Evolutionary conservation across 2,329 filamentous ascomycete species (phyloP).

Genomic region (Fusarium odoratissimum): DNA sequence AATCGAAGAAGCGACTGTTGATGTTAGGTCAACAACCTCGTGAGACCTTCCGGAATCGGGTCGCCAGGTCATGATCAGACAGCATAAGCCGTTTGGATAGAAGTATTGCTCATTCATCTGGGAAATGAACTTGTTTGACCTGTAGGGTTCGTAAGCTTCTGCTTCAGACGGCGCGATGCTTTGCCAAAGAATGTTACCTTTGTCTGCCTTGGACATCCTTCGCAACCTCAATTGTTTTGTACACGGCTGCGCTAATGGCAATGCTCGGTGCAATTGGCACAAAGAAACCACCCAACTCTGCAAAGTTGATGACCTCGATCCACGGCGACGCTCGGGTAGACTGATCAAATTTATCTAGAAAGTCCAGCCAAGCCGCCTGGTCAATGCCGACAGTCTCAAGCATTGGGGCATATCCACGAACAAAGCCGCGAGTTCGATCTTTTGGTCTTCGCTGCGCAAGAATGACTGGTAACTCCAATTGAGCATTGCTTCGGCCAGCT

Average conservation of each 20-base stretch:
- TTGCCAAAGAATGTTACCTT: not conserved
- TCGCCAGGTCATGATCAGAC: slow-evolving; percentile 63
- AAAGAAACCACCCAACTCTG: slow-evolving; percentile 10
- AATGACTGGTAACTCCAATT: slow-evolving; percentile 3
- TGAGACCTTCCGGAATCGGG: slow-evolving; percentile 48
- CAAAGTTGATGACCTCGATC: slow-evolving; percentile 21
- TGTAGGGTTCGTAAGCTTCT: not conserved
- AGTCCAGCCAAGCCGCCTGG: slow-evolving; percentile 13
- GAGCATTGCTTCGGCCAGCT: not conserved
- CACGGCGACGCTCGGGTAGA: slow-evolving; percentile 3
- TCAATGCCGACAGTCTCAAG: slow-evolving; percentile 5
- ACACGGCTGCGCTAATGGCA: slow-evolving; percentile 11
- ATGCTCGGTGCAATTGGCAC: slow-evolving; percentile 12
- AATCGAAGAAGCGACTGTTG: not conserved
- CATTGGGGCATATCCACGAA: slow-evolving; percentile 9
- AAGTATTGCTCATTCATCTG: slow-evolving; percentile 58
- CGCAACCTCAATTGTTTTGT: not conserved
- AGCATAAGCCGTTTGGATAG: slow-evolving; percentile 64
- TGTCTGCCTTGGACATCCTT: slow-evolving; percentile 14
- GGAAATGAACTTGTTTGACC: slow-evolving; percentile 12
- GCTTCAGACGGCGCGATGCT: accelerated
- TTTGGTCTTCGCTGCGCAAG: slow-evolving; percentile 18
- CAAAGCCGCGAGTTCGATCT: slow-evolving; percentile 17
- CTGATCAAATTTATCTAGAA: slow-evolving; percentile 18
- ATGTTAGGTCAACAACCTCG: slow-evolving; percentile 35